phyloP scores from a whole-genome alignment of 2,329 filamentous ascomycete species.

The Ceratocystis albifundus region DNA sequence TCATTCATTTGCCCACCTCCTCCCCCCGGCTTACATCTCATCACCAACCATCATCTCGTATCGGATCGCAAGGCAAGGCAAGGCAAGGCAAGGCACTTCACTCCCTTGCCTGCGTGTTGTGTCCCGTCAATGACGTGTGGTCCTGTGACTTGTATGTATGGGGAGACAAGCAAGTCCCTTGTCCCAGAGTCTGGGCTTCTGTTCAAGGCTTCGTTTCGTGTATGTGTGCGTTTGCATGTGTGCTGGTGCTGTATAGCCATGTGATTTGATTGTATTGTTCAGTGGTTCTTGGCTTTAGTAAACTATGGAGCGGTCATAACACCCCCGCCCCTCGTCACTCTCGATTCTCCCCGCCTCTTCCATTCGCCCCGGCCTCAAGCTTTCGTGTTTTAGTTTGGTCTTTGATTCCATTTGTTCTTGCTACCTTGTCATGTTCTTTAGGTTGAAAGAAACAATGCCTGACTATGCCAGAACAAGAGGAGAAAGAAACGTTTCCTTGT shows the following conservation, averaged over 20 bases:
- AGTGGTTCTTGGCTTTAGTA: no score
- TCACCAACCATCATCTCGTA: not conserved
- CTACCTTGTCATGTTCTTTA: not conserved
- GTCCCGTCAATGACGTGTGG: slow-evolving; percentile 14
- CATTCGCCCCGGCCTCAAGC: no score
- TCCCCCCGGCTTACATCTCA: not conserved
- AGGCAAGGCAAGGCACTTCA: not conserved
- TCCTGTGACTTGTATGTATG: slow-evolving; percentile 1
- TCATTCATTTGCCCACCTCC: not conserved
- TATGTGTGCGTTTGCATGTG: not conserved
- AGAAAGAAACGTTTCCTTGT: not conserved
- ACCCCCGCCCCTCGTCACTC: no score
- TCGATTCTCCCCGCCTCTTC: no score
- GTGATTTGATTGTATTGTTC: no score
- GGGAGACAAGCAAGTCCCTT: not conserved
- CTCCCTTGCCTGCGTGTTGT: slow-evolving; percentile 9
- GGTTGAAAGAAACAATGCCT: not conserved
- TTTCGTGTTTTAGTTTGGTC: not conserved
- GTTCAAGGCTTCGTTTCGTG: not conserved
- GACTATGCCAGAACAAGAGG: not conserved
- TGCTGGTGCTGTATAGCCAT: not conserved
- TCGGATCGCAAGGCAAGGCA: not conserved
- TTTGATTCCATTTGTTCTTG: no score
- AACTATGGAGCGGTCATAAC: no score
- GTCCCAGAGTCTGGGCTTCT: not conserved